Evolutionary conservation across 73 alveolate species (phyloP).

Genomic region (Paramecium primaurelia): DNA sequence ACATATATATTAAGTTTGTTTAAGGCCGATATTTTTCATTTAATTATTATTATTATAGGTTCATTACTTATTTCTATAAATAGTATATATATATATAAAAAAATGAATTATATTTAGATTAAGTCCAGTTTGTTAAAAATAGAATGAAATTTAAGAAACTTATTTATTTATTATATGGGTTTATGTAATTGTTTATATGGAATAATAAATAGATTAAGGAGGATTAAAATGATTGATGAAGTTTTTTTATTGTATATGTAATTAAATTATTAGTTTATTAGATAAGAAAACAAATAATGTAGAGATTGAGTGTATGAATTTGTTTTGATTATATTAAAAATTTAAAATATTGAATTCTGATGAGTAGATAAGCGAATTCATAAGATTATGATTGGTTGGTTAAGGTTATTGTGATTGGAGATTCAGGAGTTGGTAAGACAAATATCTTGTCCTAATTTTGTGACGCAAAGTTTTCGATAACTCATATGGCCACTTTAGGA

Average conservation of each 20-base stretch:
- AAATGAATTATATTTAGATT: neutral
- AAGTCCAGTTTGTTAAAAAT: neutral
- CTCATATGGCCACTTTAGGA: constrained; percentile 67
- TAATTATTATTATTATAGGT: too few relatives aligned
- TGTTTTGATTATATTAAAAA: neutral
- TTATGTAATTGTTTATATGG: too few relatives aligned
- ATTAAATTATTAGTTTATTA: neutral
- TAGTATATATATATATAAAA: too few relatives aligned
- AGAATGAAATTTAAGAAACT: too few relatives aligned
- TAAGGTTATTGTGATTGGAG: constrained; percentile 64
- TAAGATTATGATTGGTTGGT: constrained; percentile 57
- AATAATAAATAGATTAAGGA: too few relatives aligned
- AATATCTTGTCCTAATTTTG: constrained; percentile 59
- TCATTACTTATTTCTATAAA: too few relatives aligned
- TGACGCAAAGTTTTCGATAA: constrained; percentile 60
- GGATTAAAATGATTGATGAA: neutral
- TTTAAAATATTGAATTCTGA: constrained; percentile 12
- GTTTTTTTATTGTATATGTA: too few relatives aligned
- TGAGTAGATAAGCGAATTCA: neutral
- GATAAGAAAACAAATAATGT: neutral
- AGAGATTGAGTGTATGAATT: neutral
- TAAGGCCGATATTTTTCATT: too few relatives aligned
- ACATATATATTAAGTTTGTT: too few relatives aligned
- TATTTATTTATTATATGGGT: too few relatives aligned
- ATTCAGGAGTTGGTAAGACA: constrained; percentile 67